phyloP scores from a whole-genome alignment of 176 grass and related monocot species.

The Panicum miliaceum region DNA sequence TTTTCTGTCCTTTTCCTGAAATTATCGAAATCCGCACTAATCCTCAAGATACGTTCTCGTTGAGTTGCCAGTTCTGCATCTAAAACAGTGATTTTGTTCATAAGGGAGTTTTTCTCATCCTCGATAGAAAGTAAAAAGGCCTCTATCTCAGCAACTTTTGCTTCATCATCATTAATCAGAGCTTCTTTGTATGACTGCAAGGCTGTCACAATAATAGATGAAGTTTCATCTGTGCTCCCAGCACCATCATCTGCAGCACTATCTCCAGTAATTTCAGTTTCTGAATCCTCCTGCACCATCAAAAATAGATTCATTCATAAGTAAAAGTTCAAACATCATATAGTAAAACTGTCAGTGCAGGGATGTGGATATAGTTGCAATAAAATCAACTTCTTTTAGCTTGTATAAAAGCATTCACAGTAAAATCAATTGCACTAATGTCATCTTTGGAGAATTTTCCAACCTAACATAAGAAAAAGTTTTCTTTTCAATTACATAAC shows the following conservation, averaged over 20 bases:
- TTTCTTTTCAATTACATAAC: not conserved
- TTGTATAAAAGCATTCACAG: conserved; percentile 6
- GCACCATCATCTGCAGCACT: conserved; percentile 43
- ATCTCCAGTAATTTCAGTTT: conserved; percentile 55
- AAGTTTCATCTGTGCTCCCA: conserved; percentile 53
- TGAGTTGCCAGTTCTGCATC: conserved; percentile 68
- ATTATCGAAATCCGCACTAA: conserved; percentile 95
- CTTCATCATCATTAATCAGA: conserved; percentile 59
- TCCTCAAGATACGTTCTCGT: conserved; percentile 76
- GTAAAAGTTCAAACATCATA: not conserved
- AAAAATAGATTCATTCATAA: conserved; percentile 22
- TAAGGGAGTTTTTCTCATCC: conserved; percentile 70
- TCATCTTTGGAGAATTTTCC: conserved; percentile 17
- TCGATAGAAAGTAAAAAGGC: conserved; percentile 74
- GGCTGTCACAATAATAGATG: conserved; percentile 53
- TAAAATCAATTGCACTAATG: conserved; percentile 20
- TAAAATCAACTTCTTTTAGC: not conserved
- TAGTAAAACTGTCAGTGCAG: not conserved
- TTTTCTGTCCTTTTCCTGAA: conserved; percentile 93
- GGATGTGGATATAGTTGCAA: not conserved
- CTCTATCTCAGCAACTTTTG: conserved; percentile 75
- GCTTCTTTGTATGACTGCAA: conserved; percentile 83
- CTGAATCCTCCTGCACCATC: conserved; percentile 60
- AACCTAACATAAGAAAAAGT: not conserved
- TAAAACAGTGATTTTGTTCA: conserved; percentile 58